A percentile compares a stretch with the other conserved stretches of the same genome.
Conservation (phyloP, 495 filamentous ascomycete species). For the Xylaria palmicola region DNA sequence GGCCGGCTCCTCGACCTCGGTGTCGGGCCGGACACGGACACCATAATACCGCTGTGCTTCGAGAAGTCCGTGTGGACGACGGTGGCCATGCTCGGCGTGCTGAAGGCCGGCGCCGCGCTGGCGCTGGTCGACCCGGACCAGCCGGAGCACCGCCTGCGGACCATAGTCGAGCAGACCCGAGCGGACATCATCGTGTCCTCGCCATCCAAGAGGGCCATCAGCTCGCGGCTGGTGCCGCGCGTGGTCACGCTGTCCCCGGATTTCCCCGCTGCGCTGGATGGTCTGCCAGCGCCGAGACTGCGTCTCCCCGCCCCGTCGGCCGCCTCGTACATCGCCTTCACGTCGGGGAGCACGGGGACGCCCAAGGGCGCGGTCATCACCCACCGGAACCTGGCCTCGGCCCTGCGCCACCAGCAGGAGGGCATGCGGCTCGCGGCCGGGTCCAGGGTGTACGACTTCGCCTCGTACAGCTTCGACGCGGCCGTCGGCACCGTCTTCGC, state of each 20-base stretch:
- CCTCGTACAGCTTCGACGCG: conserved; percentile 59
- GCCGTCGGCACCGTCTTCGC: conserved; percentile 54
- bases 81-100: not conserved
- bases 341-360: conserved; percentile 45
- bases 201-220: not conserved
- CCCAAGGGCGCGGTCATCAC: conserved; percentile 37
- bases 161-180: not conserved
- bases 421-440: conserved; percentile 35
- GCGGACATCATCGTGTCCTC: not conserved
- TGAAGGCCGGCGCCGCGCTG: conserved; percentile 52
- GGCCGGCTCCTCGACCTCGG: too few relatives aligned
- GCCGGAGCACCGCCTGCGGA: not conserved
- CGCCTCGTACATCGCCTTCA: conserved; percentile 47
- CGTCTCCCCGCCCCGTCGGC: not conserved
- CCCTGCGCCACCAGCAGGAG: not conserved
- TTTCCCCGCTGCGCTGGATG: too few relatives aligned
- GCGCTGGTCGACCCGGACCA: conserved; percentile 52
- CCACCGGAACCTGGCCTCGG: conserved; percentile 7
- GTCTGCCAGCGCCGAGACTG: not conserved
- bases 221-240: not conserved
- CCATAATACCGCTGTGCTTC: too few relatives aligned
- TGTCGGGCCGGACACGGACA: too few relatives aligned
- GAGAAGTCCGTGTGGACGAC: not conserved
- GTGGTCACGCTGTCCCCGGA: not conserved
- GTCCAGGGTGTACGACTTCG: conserved; percentile 51